These are phyloP conservation scores for Austroboletus novae-zelandiae DNA, from an alignment of 1,284 basidiomycete genomes.

Conservation along the genomic window DNA sequence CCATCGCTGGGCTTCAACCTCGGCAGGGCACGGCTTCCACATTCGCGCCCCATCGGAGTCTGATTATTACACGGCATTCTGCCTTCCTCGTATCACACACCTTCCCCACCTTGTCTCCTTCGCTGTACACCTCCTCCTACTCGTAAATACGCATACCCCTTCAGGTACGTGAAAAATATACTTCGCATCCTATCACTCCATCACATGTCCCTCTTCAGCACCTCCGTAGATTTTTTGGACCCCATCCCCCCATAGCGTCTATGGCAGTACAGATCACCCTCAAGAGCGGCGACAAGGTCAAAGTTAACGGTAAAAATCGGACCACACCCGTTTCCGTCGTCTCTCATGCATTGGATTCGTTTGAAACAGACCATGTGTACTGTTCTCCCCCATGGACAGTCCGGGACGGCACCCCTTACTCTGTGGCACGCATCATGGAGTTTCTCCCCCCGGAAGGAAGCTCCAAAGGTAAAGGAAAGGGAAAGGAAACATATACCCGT, in stretches of 20 bases:
- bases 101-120: constrained; percentile 37
- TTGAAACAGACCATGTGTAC: constrained; percentile 87
- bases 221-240: constrained; percentile 26
- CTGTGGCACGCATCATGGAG: constrained; percentile 94
- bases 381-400: constrained; percentile 89
- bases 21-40: constrained; percentile 13
- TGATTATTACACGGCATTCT: constrained; percentile 30
- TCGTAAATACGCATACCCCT: constrained; percentile 20
- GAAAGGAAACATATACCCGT: constrained; percentile 68
- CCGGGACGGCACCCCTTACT: constrained; percentile 90
- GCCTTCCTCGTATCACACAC: constrained; percentile 30
- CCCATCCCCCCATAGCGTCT: constrained; percentile 11
- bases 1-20: background rate
- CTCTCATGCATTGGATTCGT: constrained; percentile 16
- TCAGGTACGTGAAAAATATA: constrained; percentile 28
- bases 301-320: constrained; percentile 69
- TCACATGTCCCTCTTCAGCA: constrained; percentile 6
- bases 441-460: constrained; percentile 80
- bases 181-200: background rate
- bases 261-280: constrained; percentile 41
- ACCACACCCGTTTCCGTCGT: constrained; percentile 19
- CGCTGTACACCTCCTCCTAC: constrained; percentile 26
- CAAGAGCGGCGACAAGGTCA: constrained; percentile 78
- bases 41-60: constrained; percentile 37
- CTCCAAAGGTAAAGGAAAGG: constrained; percentile 51